Evolutionary conservation across 129 eudicot species (phyloP).

Genomic region (Rutidosis leptorrhynchoides): DNA sequence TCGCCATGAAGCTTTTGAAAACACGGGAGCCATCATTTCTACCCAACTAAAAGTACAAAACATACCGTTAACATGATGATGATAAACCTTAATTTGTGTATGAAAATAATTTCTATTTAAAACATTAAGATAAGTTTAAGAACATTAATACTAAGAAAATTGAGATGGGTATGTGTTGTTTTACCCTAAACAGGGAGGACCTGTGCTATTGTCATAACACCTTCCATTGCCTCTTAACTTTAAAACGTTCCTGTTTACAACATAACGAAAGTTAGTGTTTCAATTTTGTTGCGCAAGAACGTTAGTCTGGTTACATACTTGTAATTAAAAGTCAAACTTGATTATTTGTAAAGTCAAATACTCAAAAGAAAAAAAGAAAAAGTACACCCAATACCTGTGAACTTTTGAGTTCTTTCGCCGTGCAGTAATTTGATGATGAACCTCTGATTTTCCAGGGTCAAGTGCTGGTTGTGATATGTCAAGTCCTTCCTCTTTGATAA

Average conservation of each 20-base stretch:
- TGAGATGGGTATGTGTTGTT: neutral
- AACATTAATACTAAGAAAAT: neutral
- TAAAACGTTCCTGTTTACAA: constrained; percentile 46
- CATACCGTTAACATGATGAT: neutral
- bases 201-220: constrained; percentile 63
- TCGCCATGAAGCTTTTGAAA: constrained; percentile 83
- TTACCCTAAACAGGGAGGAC: constrained; percentile 92
- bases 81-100: neutral
- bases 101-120: neutral
- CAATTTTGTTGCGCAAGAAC: neutral
- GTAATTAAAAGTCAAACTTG: neutral
- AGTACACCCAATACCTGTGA: constrained; percentile 51
- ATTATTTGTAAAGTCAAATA: neutral
- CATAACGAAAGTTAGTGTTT: neutral
- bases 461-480: constrained; percentile 90
- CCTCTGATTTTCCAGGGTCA: constrained; percentile 59
- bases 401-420: constrained; percentile 52
- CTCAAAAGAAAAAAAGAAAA: neutral
- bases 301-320: neutral
- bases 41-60: constrained; percentile 55
- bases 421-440: constrained; percentile 72
- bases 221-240: constrained; percentile 56
- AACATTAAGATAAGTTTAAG: neutral
- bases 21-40: constrained; percentile 95
- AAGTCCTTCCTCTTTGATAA: constrained; percentile 64